These are phyloP conservation scores for Saccharata proteae DNA, from an alignment of 2,329 filamentous ascomycete species.

Conservation along the genomic window DNA sequence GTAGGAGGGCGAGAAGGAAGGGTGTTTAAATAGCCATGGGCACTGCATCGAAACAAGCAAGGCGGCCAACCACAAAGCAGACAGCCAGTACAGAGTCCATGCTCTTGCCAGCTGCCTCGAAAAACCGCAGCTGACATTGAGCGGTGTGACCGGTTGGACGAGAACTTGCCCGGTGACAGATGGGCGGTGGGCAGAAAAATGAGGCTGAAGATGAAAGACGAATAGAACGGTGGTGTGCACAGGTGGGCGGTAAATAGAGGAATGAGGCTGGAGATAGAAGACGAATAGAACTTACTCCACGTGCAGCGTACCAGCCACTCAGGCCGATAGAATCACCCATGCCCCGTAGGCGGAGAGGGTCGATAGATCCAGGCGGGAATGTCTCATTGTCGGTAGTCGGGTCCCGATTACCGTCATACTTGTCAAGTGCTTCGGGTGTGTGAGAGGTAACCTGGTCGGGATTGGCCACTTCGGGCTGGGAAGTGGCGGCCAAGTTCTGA, in stretches of 20 bases:
- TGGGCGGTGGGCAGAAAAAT: no score
- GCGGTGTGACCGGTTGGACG: no score
- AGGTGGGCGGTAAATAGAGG: not conserved
- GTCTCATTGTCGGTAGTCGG: constrained; percentile 24
- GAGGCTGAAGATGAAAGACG: not conserved
- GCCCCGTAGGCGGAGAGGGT: constrained; percentile 20
- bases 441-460: no score
- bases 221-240: no score
- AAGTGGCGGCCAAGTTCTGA: constrained; percentile 2
- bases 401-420: constrained; percentile 24
- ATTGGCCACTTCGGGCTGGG: not conserved
- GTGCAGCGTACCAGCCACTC: constrained; percentile 22
- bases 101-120: no score
- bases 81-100: no score
- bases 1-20: no score
- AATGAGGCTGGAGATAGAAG: not conserved
- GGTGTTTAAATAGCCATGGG: no score
- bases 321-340: constrained; percentile 24
- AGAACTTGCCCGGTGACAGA: no score
- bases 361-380: constrained; percentile 20
- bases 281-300: constrained; percentile 22
- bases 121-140: no score
- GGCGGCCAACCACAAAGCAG: no score
- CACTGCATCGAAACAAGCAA: no score
- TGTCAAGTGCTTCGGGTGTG: constrained; percentile 17